Base-by-base conservation (phyloP, 768 basidiomycete species). In the Kwoniella europaea region DNA sequence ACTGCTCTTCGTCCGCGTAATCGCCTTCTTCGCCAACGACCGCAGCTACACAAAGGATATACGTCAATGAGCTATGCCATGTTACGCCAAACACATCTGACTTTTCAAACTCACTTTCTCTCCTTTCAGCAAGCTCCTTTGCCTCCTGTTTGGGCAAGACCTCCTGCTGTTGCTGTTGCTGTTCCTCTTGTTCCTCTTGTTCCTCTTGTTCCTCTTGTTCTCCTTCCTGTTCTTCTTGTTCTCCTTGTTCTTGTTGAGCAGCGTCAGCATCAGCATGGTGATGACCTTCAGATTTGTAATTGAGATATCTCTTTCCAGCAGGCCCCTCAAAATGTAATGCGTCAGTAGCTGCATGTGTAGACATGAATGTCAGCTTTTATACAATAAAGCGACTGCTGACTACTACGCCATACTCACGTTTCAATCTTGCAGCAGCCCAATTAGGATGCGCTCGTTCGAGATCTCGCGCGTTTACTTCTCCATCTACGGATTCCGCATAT, bases 401-500 rank as follows among this genome's bases (percentile, higher is more conserved):
- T 22, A 15, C 13, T 10, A 15, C 3, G 16, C 35, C 43, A 16
- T 41, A 68, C 59, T 68, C 52, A 67, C 66, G 66, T 46, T 52
- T 46, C 29, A 42, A 22, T 15, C 46, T 67, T n/a, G 57, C 66
- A 24, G 56, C 66, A 22, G 66, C 66, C 66, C 66, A 67, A 29
- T 67, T 43, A n/a, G 66, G 66, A 27, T 67, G 66, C 16, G 57
- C 50, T 29, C 58, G 55, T 44, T 67, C 58, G 57, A 67, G 58
- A 35, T 67, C 66, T 35, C 59, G 7, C 18, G 66, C 57, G 18
- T 56, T 65, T 18, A 52, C 42, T 22, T 65, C 58, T 18, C 22
- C 13, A 18, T 59, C 66, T 4, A 35, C 52, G 24, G 71, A 75
- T 22, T 68, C 74, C 7, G 62, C 71, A 59, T 72, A 72, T 54